Evolutionary conservation across 2,329 filamentous ascomycete genomes (phyloP).

Genomic region (Macroventuria anomochaeta): DNA sequence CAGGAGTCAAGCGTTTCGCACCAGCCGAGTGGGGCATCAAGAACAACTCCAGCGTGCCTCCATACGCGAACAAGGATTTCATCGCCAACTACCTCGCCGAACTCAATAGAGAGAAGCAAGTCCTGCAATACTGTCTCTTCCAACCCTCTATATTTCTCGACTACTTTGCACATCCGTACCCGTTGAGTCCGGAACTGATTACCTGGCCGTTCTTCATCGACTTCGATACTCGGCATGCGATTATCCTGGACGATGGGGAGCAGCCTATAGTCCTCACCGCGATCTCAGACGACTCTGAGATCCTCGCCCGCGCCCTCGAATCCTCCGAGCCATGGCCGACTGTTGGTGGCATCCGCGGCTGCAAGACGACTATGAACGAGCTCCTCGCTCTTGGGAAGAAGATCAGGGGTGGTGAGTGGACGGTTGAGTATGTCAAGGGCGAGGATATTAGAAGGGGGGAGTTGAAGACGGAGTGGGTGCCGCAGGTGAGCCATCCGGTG

Average conservation of each 20-base stretch:
- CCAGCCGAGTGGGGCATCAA: conserved; percentile 43
- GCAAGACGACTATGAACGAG: conserved; percentile 33
- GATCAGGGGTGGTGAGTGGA: conserved; percentile 41
- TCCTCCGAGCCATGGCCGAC: conserved; percentile 36
- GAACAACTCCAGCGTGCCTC: conserved; percentile 50
- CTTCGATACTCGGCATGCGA: conserved; percentile 34
- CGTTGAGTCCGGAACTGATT: conserved; percentile 54
- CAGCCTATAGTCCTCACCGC: conserved; percentile 38
- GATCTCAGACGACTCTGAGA: conserved; percentile 32
- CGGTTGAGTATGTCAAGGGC: conserved; percentile 54
- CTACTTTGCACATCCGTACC: conserved; percentile 61
- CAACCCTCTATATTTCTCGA: conserved; percentile 63
- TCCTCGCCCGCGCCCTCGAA: conserved; percentile 36
- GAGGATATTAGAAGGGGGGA: conserved; percentile 57
- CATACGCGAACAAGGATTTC: conserved; percentile 60
- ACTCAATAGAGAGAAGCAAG: conserved; percentile 57
- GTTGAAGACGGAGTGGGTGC: conserved; percentile 52
- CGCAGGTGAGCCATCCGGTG: conserved; percentile 42
- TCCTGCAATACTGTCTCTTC: conserved; percentile 64
- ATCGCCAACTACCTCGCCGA: conserved; percentile 59
- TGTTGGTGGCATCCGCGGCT: conserved; percentile 36
- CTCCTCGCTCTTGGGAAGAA: conserved; percentile 39
- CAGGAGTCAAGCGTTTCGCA: conserved; percentile 39
- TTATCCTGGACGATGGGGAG: conserved; percentile 38
- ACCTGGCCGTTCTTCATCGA: conserved; percentile 47